A percentile compares a stretch with the other conserved stretches of the same genome.
These are phyloP conservation scores for Aristolochia contorta DNA, from an alignment of 164 flowering plant genomes.

Conservation along the genomic window DNA sequence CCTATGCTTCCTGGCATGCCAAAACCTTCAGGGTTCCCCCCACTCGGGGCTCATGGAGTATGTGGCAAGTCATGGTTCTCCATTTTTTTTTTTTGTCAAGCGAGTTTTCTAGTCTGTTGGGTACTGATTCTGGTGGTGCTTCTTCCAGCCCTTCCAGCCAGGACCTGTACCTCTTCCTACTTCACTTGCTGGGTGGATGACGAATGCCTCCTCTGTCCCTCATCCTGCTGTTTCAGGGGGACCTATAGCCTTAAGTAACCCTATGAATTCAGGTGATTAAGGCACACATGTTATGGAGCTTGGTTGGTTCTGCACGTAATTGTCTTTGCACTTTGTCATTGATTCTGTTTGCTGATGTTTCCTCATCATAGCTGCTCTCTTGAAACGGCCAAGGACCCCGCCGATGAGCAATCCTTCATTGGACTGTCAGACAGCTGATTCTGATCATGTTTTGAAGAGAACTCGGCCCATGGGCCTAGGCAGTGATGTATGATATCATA, in stretches of 20 bases:
- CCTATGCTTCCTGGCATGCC: constrained; percentile 64
- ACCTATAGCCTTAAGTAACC: constrained; percentile 56
- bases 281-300: too few species aligned
- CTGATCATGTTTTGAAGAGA: constrained; percentile 63
- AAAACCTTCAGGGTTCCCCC: constrained; percentile 73
- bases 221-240: constrained; percentile 76
- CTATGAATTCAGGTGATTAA: constrained; percentile 45
- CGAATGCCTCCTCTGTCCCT: constrained; percentile 50
- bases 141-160: constrained; percentile 65
- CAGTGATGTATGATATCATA: constrained; percentile 43
- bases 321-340: constrained; percentile 3
- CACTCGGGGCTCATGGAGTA: constrained; percentile 77
- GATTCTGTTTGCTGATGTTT: background rate
- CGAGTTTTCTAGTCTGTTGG: background rate
- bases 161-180: constrained; percentile 51
- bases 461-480: constrained; percentile 59
- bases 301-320: too few species aligned
- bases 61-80: constrained; percentile 4
- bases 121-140: constrained; percentile 2
- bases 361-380: constrained; percentile 28
- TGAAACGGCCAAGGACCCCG: constrained; percentile 76
- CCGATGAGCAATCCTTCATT: constrained; percentile 44
- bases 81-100: background rate
- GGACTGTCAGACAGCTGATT: constrained; percentile 65
- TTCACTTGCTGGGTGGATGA: constrained; percentile 85